Evolutionary conservation across 1,284 basidiomycete genomes (phyloP).

Genomic region (Pseudozyma sp.): DNA sequence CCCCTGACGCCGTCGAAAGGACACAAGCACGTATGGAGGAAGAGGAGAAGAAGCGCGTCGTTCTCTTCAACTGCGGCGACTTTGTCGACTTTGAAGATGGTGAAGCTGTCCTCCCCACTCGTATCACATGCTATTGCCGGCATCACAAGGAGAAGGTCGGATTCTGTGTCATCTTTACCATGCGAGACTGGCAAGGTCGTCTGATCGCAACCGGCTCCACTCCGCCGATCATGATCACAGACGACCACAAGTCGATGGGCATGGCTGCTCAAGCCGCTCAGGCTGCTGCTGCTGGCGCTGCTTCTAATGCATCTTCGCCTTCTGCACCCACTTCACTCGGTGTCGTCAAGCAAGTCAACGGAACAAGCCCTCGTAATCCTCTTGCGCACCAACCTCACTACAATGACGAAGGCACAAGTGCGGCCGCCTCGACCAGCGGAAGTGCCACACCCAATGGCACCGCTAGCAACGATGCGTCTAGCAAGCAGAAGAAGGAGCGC

Average conservation of each 20-base stretch:
- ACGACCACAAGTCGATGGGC: conserved; percentile 83
- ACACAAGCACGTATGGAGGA: conserved; percentile 59
- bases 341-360: conserved; percentile 40
- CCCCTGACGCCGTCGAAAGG: conserved; percentile 53
- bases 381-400: conserved; percentile 12
- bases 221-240: conserved; percentile 91
- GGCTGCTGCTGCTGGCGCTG: conserved; percentile 31
- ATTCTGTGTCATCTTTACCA: conserved; percentile 89
- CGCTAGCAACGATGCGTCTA: conserved; percentile 14
- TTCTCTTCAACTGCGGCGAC: conserved; percentile 88
- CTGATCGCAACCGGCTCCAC: conserved; percentile 86
- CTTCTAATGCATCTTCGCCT: conserved; percentile 29
- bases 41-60: conserved; percentile 67
- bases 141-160: conserved; percentile 98
- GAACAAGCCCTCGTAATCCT: conserved; percentile 30
- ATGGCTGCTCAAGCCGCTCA: conserved; percentile 70
- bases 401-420: conserved; percentile 16
- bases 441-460: conserved; percentile 42
- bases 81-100: conserved; percentile 90
- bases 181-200: conserved; percentile 83
- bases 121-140: conserved; percentile 98
- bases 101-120: conserved; percentile 86
- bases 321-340: conserved; percentile 31
- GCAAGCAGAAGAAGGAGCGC: conserved; percentile 44
- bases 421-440: conserved; percentile 27